These are phyloP conservation scores for Nannochloropsis oceanica DNA, from an alignment of 108 stramenopile species.

Conservation along the genomic window DNA sequence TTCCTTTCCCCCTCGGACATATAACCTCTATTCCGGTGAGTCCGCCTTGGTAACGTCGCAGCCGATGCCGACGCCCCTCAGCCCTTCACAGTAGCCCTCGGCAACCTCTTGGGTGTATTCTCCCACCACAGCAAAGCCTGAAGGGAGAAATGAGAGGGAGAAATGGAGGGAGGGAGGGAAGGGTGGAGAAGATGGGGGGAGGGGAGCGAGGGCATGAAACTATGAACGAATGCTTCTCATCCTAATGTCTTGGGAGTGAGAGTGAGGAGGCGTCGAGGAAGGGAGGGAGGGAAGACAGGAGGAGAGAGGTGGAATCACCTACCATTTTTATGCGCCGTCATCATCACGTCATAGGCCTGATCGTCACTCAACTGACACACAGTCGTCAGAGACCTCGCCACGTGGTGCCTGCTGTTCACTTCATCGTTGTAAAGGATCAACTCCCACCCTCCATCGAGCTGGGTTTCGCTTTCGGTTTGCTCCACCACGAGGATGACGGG, in stretches of 20 bases:
- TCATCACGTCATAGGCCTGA: background rate
- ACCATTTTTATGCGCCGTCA: background rate
- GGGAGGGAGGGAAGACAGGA: background rate
- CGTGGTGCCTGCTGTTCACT: background rate
- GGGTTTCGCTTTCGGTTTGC: background rate
- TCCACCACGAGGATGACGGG: background rate
- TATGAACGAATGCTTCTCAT: too few species aligned
- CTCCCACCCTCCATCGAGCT: background rate
- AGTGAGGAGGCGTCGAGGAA: background rate
- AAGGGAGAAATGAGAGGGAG: background rate
- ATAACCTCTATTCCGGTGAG: background rate
- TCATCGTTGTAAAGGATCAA: background rate
- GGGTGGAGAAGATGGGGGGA: too few species aligned
- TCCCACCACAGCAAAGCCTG: background rate
- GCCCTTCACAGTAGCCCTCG: background rate
- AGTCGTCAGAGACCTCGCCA: background rate
- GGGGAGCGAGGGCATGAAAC: too few species aligned
- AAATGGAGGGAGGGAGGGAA: background rate
- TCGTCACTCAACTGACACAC: background rate
- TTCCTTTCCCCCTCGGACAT: too few species aligned
- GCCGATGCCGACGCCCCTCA: background rate
- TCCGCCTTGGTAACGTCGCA: background rate
- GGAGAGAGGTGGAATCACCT: background rate
- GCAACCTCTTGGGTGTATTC: background rate
- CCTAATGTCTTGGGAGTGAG: too few species aligned